phyloP scores from a whole-genome alignment of 495 filamentous ascomycete species.

The Penicillium egyptiacum region DNA sequence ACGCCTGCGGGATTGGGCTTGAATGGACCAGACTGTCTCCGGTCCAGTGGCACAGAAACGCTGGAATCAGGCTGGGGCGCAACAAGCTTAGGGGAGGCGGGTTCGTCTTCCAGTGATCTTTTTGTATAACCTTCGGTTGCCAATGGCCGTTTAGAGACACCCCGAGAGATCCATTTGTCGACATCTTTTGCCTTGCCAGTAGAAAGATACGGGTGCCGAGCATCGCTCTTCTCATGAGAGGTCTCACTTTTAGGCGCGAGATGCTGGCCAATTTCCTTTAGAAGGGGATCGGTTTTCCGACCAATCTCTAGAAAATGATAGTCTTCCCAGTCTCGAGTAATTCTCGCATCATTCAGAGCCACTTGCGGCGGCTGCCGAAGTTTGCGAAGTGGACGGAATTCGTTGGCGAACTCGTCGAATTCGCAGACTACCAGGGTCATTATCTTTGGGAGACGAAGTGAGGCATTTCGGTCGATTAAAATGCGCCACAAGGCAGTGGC shows the following conservation, averaged over 20 bases:
- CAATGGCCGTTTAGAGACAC: background rate
- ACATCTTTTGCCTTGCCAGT: background rate
- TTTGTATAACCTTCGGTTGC: background rate
- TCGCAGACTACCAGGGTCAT: constrained; percentile 3
- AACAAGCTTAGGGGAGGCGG: background rate
- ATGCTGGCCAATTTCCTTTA: background rate
- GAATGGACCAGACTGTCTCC: background rate
- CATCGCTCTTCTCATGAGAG: constrained; percentile 1
- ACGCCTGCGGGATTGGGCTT: background rate
- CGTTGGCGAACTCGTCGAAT: background rate
- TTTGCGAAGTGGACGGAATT: background rate
- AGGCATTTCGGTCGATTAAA: background rate
- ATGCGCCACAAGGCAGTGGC: constrained; percentile 10
- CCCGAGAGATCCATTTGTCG: background rate
- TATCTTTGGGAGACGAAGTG: background rate
- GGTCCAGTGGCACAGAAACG: background rate
- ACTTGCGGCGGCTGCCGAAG: constrained; percentile 7
- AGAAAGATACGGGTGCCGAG: background rate
- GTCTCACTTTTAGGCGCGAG: background rate
- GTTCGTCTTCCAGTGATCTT: background rate
- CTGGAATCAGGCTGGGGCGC: background rate
- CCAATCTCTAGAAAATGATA: constrained; percentile 28
- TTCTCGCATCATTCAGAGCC: background rate
- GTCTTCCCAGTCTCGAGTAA: constrained; percentile 26
- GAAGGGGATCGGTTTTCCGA: constrained; percentile 1